Conservation (phyloP, 1,284 basidiomycete genomes). For the Phellopilus nigrolimitatus region DNA sequence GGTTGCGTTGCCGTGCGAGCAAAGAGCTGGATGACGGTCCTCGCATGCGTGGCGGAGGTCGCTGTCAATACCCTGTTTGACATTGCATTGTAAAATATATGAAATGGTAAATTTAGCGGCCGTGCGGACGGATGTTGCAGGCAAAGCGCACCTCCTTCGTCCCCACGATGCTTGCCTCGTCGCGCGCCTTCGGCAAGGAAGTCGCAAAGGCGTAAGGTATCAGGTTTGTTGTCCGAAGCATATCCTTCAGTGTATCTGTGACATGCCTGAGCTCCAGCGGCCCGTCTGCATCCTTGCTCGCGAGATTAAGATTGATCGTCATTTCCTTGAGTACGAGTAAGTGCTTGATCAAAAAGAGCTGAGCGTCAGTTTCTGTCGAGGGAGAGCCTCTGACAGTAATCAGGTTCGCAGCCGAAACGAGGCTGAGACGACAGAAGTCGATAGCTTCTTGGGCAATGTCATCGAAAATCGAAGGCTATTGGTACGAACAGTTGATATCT, state of each 20-base stretch:
- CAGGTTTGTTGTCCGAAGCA: conserved; percentile 71
- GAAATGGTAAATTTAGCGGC: not conserved
- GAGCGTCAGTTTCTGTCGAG: conserved; percentile 56
- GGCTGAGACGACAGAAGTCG: conserved; percentile 72
- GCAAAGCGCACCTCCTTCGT: conserved; percentile 54
- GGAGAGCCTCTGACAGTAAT: conserved; percentile 48
- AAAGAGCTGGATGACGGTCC: conserved; percentile 67
- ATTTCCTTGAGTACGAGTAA: conserved; percentile 90
- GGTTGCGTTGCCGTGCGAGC: conserved; percentile 44
- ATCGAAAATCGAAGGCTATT: conserved; percentile 83
- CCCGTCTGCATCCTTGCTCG: conserved; percentile 36
- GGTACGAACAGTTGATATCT: no score
- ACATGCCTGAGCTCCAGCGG: conserved; percentile 42
- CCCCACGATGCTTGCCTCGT: conserved; percentile 52
- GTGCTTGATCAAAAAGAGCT: conserved; percentile 85
- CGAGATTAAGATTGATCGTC: conserved; percentile 68
- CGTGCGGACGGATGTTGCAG: not conserved
- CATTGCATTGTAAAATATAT: not conserved
- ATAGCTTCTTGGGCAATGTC: conserved; percentile 92
- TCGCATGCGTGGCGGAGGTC: conserved; percentile 81
- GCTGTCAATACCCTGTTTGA: conserved; percentile 72
- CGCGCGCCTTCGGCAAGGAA: conserved; percentile 56
- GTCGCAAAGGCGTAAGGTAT: conserved; percentile 65
- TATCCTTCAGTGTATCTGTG: conserved; percentile 66
- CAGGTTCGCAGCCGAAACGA: conserved; percentile 63